Evolutionary conservation across 805 yeast species (phyloP), one percentile per base, ranked within the genome.

Genomic region (Naumovozyma castellii): DNA sequence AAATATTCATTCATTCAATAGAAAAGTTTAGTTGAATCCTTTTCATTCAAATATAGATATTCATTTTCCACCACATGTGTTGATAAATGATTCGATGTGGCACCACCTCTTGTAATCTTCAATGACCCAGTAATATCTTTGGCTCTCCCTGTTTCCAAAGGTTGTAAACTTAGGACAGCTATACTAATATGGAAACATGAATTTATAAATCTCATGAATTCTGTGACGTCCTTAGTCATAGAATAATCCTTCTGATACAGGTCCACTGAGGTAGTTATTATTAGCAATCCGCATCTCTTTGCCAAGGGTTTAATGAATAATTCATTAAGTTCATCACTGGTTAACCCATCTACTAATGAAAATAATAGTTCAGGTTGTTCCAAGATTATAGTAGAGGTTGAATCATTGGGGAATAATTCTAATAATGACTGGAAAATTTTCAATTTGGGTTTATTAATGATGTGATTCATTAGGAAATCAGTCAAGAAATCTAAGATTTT

Each of bases 61-160:
- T 81, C 85, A 45, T 69, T 76, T 51, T 83, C 90, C 2, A 56
- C 46, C 0, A 76, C 68, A 29, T 52, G 54, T 4, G 46, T 32
- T 8, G 43, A 28, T 12, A 43, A 37, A 20, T 39, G 37, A 3
- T 51, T 49, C n/a, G 47, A 46, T 3, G 69, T 61, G 2, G 67
- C 43, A 2, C 77, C 65, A 0, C 95, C 95, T 37, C 62, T 64
- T 0, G 78, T 60, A 0, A 86, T 68, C 0, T 73, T 66, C 32
- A 86, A 53, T 3, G 79, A 68, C 1, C 95, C 95, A 0, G 94
- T 80, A 2, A 84, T 73, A 54, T 86, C 95, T 34, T 73, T 75
- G 0, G 95, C 94, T 49, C 85, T 68, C 0, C 95, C 95, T 0
- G 95, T 84, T 3, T 73, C 67, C 43, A 86, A 62, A 1, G 94